Conservation (phyloP, 2,329 filamentous ascomycete genomes). For the Aureobasidium sp. region DNA sequence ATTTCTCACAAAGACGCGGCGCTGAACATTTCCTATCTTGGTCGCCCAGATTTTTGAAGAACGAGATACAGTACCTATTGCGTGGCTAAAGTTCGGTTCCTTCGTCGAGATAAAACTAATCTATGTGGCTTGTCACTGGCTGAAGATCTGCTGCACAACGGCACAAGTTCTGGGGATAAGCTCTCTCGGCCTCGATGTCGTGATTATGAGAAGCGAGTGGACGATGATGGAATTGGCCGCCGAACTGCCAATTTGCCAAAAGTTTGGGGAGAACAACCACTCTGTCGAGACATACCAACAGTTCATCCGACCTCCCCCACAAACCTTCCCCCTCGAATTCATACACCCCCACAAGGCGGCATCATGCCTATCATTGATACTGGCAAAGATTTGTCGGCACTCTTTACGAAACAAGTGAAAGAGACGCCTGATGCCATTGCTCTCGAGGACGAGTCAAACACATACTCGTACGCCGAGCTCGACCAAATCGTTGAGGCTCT, state of each 20-base stretch:
- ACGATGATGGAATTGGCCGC: constrained; percentile 2
- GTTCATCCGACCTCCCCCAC: constrained; percentile 5
- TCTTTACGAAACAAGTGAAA: constrained; percentile 60
- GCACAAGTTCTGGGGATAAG: constrained; percentile 4
- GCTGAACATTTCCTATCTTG: neutral
- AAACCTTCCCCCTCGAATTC: neutral
- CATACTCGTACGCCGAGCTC: constrained; percentile 64
- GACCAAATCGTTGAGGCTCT: constrained; percentile 59
- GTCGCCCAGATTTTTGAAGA: neutral
- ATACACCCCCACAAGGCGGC: neutral
- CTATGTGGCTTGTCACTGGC: constrained; percentile 1
- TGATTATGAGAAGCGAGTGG: constrained; percentile 5
- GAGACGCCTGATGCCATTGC: constrained; percentile 61
- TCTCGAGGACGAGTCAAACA: constrained; percentile 58
- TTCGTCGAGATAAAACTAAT: neutral
- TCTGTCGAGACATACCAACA: constrained; percentile 8
- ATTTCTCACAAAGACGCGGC: neutral
- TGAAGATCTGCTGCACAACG: constrained; percentile 7
- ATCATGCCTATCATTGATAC: constrained; percentile 60
- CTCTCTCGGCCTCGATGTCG: neutral
- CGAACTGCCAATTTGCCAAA: constrained; percentile 11
- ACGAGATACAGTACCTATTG: neutral
- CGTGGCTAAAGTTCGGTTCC: neutral
- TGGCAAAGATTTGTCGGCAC: constrained; percentile 61
- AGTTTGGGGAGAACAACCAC: constrained; percentile 1